Evolutionary conservation across 805 yeast species (phyloP).

Genomic region (Lachancea quebecensis): DNA sequence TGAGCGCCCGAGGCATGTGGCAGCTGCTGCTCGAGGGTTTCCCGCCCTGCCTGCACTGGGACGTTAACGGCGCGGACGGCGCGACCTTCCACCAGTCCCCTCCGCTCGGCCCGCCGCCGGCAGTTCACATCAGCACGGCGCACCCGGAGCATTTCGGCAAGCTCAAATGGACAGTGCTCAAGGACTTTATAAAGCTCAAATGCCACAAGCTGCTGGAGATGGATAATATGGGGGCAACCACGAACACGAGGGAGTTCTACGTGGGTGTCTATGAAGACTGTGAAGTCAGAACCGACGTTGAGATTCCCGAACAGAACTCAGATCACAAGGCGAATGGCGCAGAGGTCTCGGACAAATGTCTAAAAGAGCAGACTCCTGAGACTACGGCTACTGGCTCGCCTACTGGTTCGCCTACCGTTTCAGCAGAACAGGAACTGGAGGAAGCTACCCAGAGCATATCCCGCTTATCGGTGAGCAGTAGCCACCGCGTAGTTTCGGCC

Average conservation of each 20-base stretch:
- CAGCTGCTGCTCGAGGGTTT: conserved; percentile 27
- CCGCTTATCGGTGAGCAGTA: background rate
- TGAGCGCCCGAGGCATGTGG: conserved; percentile 31
- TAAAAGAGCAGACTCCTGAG: conserved; percentile 10
- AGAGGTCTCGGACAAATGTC: background rate
- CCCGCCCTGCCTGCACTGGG: conserved; percentile 29
- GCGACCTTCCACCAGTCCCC: conserved; percentile 1
- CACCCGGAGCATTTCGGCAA: conserved; percentile 25
- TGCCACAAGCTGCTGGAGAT: conserved; percentile 23
- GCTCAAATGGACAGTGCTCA: conserved; percentile 34
- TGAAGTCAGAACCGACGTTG: conserved; percentile 11
- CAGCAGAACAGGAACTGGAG: background rate
- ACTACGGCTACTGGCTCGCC: conserved; percentile 10
- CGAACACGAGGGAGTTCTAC: conserved; percentile 31
- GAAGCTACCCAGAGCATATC: background rate
- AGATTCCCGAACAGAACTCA: background rate
- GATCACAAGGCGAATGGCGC: background rate
- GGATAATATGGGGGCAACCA: conserved; percentile 6
- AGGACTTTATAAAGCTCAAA: conserved; percentile 33
- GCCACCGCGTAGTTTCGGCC: conserved; percentile 9
- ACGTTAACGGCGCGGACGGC: conserved; percentile 8
- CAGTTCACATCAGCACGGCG: conserved; percentile 13
- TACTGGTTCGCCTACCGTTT: conserved; percentile 13
- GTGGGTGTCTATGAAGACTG: conserved; percentile 31
- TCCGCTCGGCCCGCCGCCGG: conserved; percentile 1